These are phyloP conservation scores for Fusarium sarcochroum DNA, from an alignment of 2,329 filamentous ascomycete genomes.

Conservation along the genomic window DNA sequence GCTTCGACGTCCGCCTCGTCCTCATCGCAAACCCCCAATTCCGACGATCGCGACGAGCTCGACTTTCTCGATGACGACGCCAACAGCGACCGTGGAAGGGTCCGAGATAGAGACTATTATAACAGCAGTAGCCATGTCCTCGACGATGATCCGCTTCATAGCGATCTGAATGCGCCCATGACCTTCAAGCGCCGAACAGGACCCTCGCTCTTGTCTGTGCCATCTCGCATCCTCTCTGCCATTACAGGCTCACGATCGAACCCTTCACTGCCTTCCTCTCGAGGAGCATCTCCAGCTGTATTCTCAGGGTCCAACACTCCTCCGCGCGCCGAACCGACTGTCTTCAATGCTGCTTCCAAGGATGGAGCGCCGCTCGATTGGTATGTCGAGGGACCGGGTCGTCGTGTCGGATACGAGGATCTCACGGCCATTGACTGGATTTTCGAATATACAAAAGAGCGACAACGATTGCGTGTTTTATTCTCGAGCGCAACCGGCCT, in stretches of 20 bases:
- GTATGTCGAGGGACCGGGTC: constrained; percentile 90
- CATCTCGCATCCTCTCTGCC: constrained; percentile 64
- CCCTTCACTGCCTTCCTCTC: constrained; percentile 24
- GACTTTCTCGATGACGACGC: constrained; percentile 56
- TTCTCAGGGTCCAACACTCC: constrained; percentile 29
- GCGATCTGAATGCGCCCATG: constrained; percentile 65
- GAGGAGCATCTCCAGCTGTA: constrained; percentile 40
- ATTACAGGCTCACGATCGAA: constrained; percentile 53
- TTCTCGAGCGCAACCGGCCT: constrained; percentile 78
- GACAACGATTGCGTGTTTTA: constrained; percentile 86
- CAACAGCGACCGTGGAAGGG: constrained; percentile 33
- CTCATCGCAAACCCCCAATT: constrained; percentile 49
- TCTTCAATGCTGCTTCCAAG: constrained; percentile 54
- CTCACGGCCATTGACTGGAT: constrained; percentile 99
- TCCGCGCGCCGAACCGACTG: constrained; percentile 23
- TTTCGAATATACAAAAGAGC: constrained; percentile 97
- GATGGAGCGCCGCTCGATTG: constrained; percentile 76
- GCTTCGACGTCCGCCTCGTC: constrained; percentile 53
- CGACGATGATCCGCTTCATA: constrained; percentile 69
- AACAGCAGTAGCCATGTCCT: constrained; percentile 57
- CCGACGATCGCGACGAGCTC: constrained; percentile 63
- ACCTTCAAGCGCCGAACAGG: constrained; percentile 81
- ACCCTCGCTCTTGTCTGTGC: constrained; percentile 61
- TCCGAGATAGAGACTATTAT: constrained; percentile 18
- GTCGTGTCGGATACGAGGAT: constrained; percentile 94